Percentiles rank a stretch among this genome's conserved stretches.
Evolutionary conservation across 257 asterid genomes (phyloP).

Genomic region (Agastache rugosa): DNA sequence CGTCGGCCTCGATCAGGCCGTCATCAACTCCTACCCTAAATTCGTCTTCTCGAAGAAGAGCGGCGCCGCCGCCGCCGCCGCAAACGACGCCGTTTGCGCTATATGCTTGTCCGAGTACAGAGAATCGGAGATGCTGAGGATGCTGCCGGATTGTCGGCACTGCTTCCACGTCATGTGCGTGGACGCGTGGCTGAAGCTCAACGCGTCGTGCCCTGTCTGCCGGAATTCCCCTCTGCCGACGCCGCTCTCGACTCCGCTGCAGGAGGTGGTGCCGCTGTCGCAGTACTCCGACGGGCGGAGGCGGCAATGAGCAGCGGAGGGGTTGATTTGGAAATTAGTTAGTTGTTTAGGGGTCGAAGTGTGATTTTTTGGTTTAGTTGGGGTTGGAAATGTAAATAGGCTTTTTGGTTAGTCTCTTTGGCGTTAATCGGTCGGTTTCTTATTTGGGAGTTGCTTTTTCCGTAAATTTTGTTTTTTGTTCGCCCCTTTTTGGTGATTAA

Average conservation of each 20-base stretch:
- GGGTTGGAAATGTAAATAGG: slow-evolving; percentile 37
- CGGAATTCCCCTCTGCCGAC: slow-evolving; percentile 95
- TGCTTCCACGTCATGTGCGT: slow-evolving; percentile 82
- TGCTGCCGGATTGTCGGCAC: slow-evolving; percentile 94
- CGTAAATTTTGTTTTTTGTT: not conserved
- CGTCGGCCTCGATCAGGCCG: slow-evolving; percentile 81
- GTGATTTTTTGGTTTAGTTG: slow-evolving; percentile 28
- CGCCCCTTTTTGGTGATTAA: not conserved
- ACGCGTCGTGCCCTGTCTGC: slow-evolving; percentile 92
- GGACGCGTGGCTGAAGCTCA: slow-evolving; percentile 93
- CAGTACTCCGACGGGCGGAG: slow-evolving; percentile 84
- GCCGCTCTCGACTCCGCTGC: slow-evolving; percentile 93
- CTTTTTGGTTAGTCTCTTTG: slow-evolving; percentile 18
- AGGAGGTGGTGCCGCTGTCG: slow-evolving; percentile 97
- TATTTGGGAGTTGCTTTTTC: not conserved
- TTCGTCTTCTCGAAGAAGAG: slow-evolving; percentile 58
- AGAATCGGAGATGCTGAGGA: slow-evolving; percentile 83
- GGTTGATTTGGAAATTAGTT: slow-evolving; percentile 17
- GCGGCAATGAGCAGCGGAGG: slow-evolving; percentile 40
- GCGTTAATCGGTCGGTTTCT: slow-evolving; percentile 17
- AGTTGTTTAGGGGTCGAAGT: slow-evolving; percentile 26
- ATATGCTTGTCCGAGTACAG: slow-evolving; percentile 87
- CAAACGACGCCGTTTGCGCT: slow-evolving; percentile 66
- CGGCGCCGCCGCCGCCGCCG: slow-evolving; percentile 31
- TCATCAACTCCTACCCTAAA: slow-evolving; percentile 85